Base-by-base conservation (phyloP, 352 stramenopile species). In the Globisporangium spinosum region DNA sequence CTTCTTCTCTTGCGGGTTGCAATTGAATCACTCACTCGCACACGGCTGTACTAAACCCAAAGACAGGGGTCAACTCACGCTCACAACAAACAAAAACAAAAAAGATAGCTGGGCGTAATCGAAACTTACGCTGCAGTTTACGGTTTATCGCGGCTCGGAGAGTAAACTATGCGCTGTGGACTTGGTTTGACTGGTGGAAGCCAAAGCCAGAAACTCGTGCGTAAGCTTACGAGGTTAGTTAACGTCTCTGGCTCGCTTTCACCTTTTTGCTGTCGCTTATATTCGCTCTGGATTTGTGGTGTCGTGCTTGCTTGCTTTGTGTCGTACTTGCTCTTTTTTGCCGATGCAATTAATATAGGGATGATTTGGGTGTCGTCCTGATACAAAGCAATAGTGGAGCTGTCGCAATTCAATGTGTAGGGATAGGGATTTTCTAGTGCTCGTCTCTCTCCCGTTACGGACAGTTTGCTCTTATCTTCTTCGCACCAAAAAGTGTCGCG, bases 201-300 rank as follows among this genome's bases (percentile, higher is more conserved):
- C 43, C 43, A 22, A n/a, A 51, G 43, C 43, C 17, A 51, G 43
- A 51, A 51, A 51, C 17, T 51, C 17, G 22, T 1, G 43, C 43
- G 43, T 22, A 22, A 51, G 5, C 5, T 51, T 51, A 12, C 43
- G 7, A 3, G 1, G 43, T 22, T 22, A 51, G 10, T 0, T 23
- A 51, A 51, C 43, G 17, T 12, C 17, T 22, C 43, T 51, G 43
- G 43, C 43, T 51, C 43, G 43, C 43, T 22, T 49, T 49, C 5
- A 5, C 13, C 6, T n/a, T 49, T 47, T 49, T 49, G 15, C 7
- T 49, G 13, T n/a, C 15, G 6, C 40, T 22, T 49, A 49, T 49
- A 49, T 49, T 49, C 40, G 40, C 40, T 49, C 40, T 49, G 40
- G 40, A 49, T 49, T 49, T 49, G 40, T 49, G 40, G 40, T 47